These are phyloP conservation scores for Paradendryphiella salina DNA, from an alignment of 2,329 filamentous ascomycete species.

Conservation along the genomic window DNA sequence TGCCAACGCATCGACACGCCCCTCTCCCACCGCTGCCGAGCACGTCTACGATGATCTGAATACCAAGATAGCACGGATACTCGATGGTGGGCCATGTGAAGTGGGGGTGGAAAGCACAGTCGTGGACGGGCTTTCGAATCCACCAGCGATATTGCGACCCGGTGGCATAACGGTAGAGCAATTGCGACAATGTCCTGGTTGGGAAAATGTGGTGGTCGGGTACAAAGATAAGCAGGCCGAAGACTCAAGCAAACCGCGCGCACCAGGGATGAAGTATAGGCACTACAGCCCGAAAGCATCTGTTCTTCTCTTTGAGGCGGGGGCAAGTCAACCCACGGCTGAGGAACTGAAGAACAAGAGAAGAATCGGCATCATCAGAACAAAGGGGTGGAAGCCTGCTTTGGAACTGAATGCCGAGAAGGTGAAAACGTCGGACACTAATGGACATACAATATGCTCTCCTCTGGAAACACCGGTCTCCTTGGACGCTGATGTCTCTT, in stretches of 20 bases:
- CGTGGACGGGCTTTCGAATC: conserved; percentile 81
- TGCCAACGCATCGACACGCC: conserved; percentile 91
- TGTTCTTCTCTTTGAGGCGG: conserved; percentile 78
- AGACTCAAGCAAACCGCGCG: conserved; percentile 66
- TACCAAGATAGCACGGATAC: conserved; percentile 79
- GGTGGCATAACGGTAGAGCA: conserved; percentile 86
- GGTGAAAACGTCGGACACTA: not conserved
- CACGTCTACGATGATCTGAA: conserved; percentile 86
- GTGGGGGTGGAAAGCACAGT: conserved; percentile 97
- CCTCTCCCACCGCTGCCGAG: conserved; percentile 85
- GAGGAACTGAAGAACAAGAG: conserved; percentile 37
- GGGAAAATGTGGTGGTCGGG: conserved; percentile 75
- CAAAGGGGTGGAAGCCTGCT: conserved; percentile 30
- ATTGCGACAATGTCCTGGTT: conserved; percentile 72
- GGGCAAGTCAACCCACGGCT: conserved; percentile 37
- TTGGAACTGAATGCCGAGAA: conserved; percentile 20
- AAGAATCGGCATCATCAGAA: conserved; percentile 49
- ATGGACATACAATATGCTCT: conserved; percentile 19
- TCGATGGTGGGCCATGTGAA: conserved; percentile 83
- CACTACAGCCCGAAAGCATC: conserved; percentile 92
- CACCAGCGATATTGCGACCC: conserved; percentile 80
- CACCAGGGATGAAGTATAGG: conserved; percentile 98
- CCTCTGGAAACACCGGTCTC: not conserved
- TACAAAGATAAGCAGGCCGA: conserved; percentile 75
- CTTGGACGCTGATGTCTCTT: not conserved